A percentile compares a stretch with the other conserved stretches of the same genome.
Evolutionary conservation across 2,329 filamentous ascomycete species (phyloP).

Genomic region (Phoma sp.): DNA sequence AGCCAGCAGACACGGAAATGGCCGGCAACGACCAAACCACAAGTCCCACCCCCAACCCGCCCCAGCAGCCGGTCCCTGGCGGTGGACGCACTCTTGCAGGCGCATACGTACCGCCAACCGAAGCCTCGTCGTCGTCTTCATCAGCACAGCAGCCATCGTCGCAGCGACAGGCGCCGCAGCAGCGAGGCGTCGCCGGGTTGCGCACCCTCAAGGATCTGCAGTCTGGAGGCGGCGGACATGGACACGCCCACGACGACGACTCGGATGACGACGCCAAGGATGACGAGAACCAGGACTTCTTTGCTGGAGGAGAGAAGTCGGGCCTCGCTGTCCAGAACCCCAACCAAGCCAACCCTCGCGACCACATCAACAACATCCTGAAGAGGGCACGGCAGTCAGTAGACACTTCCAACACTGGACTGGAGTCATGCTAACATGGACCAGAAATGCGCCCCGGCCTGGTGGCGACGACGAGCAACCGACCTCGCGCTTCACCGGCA

Average conservation of each 20-base stretch:
- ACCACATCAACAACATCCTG: conserved; percentile 59
- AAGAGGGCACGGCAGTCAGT: conserved; percentile 54
- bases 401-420: not conserved
- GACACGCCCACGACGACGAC: conserved; percentile 60
- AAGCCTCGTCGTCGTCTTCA: conserved; percentile 35
- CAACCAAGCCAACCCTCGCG: conserved; percentile 57
- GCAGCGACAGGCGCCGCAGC: conserved; percentile 37
- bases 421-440: conserved; percentile 25
- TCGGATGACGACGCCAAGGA: conserved; percentile 68
- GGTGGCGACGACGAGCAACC: conserved; percentile 60
- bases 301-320: conserved; percentile 86
- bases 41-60: conserved; percentile 26
- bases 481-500: conserved; percentile 67
- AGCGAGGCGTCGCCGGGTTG: conserved; percentile 37
- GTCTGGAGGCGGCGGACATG: conserved; percentile 51
- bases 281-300: conserved; percentile 70
- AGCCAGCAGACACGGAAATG: conserved; percentile 43
- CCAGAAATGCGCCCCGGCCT: conserved; percentile 66
- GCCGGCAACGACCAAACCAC: conserved; percentile 40
- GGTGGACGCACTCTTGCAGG: conserved; percentile 48
- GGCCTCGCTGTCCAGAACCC: conserved; percentile 72
- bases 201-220: conserved; percentile 56
- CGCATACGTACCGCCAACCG: conserved; percentile 41
- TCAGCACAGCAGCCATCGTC: conserved; percentile 31
- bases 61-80: conserved; percentile 34